Evolutionary conservation across 2,329 filamentous ascomycete genomes (phyloP).

Genomic region (Microcyclospora tardicrescens): DNA sequence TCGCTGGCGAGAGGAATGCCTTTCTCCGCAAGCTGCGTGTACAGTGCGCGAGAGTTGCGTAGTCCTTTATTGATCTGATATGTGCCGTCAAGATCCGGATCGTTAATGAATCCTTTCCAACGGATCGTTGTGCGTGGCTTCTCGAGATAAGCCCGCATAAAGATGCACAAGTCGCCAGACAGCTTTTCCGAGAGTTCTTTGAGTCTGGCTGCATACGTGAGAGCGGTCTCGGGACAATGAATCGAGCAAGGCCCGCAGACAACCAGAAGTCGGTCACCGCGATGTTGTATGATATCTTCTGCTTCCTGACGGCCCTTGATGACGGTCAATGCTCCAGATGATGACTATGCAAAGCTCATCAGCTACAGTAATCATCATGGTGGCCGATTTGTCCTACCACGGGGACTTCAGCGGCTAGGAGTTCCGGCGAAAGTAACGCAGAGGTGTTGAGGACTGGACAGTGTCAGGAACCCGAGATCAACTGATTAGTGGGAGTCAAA

Average conservation of each 20-base stretch:
- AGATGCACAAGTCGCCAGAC: slow-evolving; percentile 76
- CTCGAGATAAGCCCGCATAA: slow-evolving; percentile 97
- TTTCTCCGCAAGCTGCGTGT: slow-evolving; percentile 77
- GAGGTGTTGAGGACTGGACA: too few relatives aligned
- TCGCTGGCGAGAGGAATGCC: slow-evolving; percentile 96
- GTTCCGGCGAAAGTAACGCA: too few relatives aligned
- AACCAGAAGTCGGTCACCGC: slow-evolving; percentile 64
- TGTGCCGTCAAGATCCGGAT: slow-evolving; percentile 94
- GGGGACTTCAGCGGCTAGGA: too few relatives aligned
- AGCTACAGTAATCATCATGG: too few relatives aligned
- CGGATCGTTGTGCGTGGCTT: slow-evolving; percentile 96
- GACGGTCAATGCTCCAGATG: too few relatives aligned
- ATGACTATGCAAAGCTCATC: too few relatives aligned
- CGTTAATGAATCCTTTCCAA: slow-evolving; percentile 98
- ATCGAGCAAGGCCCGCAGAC: slow-evolving; percentile 94
- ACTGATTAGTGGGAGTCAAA: too few relatives aligned
- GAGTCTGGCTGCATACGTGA: slow-evolving; percentile 84
- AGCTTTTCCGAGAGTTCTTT: slow-evolving; percentile 75
- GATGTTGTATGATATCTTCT: slow-evolving; percentile 63
- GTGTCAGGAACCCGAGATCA: too few relatives aligned
- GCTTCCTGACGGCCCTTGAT: slow-evolving; percentile 56
- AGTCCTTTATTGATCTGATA: slow-evolving; percentile 99
- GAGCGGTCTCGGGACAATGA: slow-evolving; percentile 79
- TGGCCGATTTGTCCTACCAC: too few relatives aligned
- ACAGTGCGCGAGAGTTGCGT: slow-evolving; percentile 73